phyloP scores from a whole-genome alignment of 2,329 filamentous ascomycete species.

The Phialemonium atrogriseum region DNA sequence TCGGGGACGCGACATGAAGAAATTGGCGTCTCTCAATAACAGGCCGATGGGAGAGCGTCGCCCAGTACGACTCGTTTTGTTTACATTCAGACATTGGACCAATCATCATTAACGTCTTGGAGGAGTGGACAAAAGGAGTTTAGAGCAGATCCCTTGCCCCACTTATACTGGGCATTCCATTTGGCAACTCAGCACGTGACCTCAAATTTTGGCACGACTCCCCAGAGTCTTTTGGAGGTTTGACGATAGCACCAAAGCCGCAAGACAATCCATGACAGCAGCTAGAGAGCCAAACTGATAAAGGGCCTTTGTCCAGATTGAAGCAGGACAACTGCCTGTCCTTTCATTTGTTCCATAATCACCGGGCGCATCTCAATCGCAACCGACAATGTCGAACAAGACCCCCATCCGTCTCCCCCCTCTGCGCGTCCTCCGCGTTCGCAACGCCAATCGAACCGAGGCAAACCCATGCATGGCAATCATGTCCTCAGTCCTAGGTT shows the following conservation, averaged over 20 bases:
- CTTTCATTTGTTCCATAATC: too few species aligned
- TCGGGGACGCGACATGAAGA: too few species aligned
- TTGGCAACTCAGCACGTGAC: slow-evolving; percentile 6
- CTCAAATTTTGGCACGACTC: slow-evolving; percentile 9
- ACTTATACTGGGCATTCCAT: background rate
- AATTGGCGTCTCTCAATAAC: background rate
- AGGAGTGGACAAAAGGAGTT: background rate
- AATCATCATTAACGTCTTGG: background rate
- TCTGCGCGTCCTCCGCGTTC: slow-evolving; percentile 44
- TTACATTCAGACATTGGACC: background rate
- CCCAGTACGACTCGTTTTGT: slow-evolving; percentile 2
- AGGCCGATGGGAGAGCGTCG: slow-evolving; percentile 1
- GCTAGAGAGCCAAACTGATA: too few species aligned
- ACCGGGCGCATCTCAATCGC: too few species aligned
- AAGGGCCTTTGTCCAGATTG: too few species aligned
- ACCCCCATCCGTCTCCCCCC: slow-evolving; percentile 52
- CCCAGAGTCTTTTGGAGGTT: too few species aligned
- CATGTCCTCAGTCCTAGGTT: slow-evolving; percentile 51
- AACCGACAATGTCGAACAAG: slow-evolving; percentile 22
- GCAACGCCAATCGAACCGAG: slow-evolving; percentile 39
- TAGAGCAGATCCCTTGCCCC: background rate
- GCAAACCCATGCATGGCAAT: slow-evolving; percentile 45
- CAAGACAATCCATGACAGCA: too few species aligned
- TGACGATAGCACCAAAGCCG: too few species aligned
- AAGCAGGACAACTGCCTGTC: too few species aligned